Evolutionary conservation across 768 basidiomycete genomes (phyloP), one percentile per base, ranked within the genome.

Genomic region (Kwoniella sp.): DNA sequence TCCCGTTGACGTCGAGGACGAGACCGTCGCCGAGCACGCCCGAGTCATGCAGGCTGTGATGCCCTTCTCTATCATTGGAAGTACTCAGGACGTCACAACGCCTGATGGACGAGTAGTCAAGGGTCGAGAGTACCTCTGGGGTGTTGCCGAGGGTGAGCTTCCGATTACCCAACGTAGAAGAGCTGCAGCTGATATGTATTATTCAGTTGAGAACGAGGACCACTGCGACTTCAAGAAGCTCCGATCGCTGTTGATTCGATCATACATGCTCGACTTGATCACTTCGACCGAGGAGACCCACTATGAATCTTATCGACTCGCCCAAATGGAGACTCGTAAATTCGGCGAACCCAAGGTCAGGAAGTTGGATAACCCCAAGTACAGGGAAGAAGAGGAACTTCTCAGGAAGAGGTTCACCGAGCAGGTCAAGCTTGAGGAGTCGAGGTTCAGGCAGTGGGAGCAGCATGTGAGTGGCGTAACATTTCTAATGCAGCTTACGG

Each of bases 271-370:
- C 61, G 96, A 99, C 81, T 85, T 98, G 59, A 96, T 97, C 81
- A 89, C 89, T 29, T 94, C 92, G 0, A 93, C 91, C 13, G 95
- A 98, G 81, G 96, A 99, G 70, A 83, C 85, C 24, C 95, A 98
- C 81, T 99, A 98, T 80, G 96, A 99, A 84, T 90, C 91, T 80
- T 99, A 99, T 85, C 86, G 96, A 65, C 91, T 95, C 74, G 86
- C 91, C 70, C 96, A 98, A 83, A 98, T 99, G 96, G 96, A 99
- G 85, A 97, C 96, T 8, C 89, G 96, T 82, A 98, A 98, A 82
- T 95, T 93, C 70, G 96, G 94, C 70, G 96, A 98, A 81, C 88
- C 93, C 71, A 97, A 97, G 83, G 91, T 94, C 75, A 94, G 92
- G 86, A 97, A 97, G 83, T 85, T 91, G 70, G 94, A 99, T 83